A percentile compares a stretch with the other conserved stretches of the same genome.
Conservation (phyloP, 768 basidiomycete species). For the Leccinellum albellum region DNA sequence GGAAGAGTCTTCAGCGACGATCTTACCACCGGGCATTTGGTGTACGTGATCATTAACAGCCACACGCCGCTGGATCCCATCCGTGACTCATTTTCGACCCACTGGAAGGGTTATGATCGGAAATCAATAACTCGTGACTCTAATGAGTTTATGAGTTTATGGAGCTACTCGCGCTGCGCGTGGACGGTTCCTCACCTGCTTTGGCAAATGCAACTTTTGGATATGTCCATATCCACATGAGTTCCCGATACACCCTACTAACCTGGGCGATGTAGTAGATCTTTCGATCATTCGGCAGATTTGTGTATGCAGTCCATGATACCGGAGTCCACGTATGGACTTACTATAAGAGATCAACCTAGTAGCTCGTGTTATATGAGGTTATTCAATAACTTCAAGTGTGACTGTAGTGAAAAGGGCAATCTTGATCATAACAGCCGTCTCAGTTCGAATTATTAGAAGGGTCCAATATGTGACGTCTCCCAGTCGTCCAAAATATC, state of each 20-base stretch:
- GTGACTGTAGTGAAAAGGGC: not conserved
- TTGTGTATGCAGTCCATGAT: too few relatives aligned
- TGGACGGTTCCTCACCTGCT: not conserved
- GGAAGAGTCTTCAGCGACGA: not conserved
- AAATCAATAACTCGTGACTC: not conserved
- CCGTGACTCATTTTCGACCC: not conserved
- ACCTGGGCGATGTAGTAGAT: too few relatives aligned
- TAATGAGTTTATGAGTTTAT: not conserved
- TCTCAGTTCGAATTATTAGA: not conserved
- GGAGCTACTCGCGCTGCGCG: not conserved
- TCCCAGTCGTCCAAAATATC: not conserved
- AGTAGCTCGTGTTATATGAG: too few relatives aligned
- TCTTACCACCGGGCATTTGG: not conserved
- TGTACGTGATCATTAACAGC: not conserved
- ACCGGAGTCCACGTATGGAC: too few relatives aligned
- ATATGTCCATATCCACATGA: too few relatives aligned
- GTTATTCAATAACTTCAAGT: not conserved
- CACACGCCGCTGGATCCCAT: not conserved
- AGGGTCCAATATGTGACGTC: not conserved
- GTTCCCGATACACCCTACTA: too few relatives aligned
- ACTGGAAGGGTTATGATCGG: not conserved
- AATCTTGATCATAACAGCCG: not conserved
- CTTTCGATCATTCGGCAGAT: too few relatives aligned
- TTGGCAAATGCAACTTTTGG: not conserved
- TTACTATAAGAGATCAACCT: too few relatives aligned